Evolutionary conservation across 495 filamentous ascomycete genomes (phyloP), one percentile per base, ranked within the genome.

Genomic region (Saxispiralis lemnorum): DNA sequence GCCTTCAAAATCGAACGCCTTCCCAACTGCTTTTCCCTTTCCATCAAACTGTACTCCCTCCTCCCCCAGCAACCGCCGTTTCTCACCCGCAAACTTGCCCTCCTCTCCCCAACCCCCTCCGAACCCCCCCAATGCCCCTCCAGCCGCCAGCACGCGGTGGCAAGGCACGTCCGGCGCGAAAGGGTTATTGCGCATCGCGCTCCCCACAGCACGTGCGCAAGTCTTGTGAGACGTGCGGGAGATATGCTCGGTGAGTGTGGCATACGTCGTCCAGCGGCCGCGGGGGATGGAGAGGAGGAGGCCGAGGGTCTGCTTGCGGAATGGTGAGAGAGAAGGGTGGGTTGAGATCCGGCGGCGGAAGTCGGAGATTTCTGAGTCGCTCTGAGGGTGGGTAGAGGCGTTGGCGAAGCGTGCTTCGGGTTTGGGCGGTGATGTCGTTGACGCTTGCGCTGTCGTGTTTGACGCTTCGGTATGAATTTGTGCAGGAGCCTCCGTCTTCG

Each of bases 181-280:
- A 6, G 62, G 61, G 44, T 65, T 65, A 31, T 53, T 58, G n/a
- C 81, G 69, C 55, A 83, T 71, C 0, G 83, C 83, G 45, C 78
- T 81, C 10, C 84, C 84, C 2, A 93, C 77, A 1, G 84, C 84
- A 1, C 84, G 68, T 19, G 84, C 78, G 9, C 79, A 83, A 2
- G 78, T 81, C 43, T 52, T 52, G 46, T 55, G 43, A 18, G 49
- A 51, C 13, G 49, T 49, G 14, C 39, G 32, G 12, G 61, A 55
- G 1, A 89, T 67, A 17, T 77, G 67, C 18, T 68, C 63, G 0
- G 83, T 71, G 24, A 93, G 60, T 1, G 77, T 69, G 14, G 71
- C 74, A 65, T 93, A 88, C 2, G 81, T 81, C 10, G 75, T 78
- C 56, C 83, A 76, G 41, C 63, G 65, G 12, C 83, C 83, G 5